Evolutionary conservation across 768 basidiomycete species (phyloP).

Genomic region (Lentinula raphanica): DNA sequence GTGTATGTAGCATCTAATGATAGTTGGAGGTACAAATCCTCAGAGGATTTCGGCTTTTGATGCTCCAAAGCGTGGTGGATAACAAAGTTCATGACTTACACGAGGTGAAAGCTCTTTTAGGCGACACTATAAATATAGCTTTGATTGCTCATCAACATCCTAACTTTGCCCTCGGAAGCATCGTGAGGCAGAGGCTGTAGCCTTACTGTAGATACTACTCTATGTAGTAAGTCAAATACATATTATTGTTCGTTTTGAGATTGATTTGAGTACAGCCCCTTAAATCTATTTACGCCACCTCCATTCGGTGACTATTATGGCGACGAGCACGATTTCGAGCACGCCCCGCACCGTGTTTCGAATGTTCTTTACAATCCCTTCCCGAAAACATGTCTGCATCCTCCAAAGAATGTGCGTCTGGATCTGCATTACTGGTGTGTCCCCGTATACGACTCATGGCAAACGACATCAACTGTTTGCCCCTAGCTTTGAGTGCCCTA

Average conservation of each 20-base stretch:
- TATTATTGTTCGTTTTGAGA: too few species aligned
- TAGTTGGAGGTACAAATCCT: not conserved
- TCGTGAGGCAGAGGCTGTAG: too few species aligned
- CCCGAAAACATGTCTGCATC: slow-evolving; percentile 29
- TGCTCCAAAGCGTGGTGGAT: not conserved
- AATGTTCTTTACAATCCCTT: slow-evolving; percentile 24
- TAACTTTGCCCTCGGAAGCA: too few species aligned
- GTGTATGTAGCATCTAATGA: slow-evolving; percentile 10
- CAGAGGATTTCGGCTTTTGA: not conserved
- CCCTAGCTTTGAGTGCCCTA: slow-evolving; percentile 44
- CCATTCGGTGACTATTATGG: not conserved
- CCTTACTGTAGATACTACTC: too few species aligned
- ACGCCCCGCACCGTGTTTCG: slow-evolving; percentile 8
- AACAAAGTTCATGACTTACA: slow-evolving; percentile 7
- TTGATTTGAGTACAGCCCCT: too few species aligned
- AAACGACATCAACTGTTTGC: slow-evolving; percentile 38
- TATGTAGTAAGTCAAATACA: too few species aligned
- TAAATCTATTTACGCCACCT: not conserved
- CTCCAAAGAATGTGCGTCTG: slow-evolving; percentile 35
- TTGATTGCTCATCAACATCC: too few species aligned
- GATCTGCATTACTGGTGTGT: slow-evolving; percentile 38
- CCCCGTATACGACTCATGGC: slow-evolving; percentile 38
- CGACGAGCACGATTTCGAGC: not conserved
- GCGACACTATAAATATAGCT: not conserved
- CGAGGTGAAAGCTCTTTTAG: too few species aligned